phyloP scores from a whole-genome alignment of 108 stramenopile species.

The Nitzschia sp. region DNA sequence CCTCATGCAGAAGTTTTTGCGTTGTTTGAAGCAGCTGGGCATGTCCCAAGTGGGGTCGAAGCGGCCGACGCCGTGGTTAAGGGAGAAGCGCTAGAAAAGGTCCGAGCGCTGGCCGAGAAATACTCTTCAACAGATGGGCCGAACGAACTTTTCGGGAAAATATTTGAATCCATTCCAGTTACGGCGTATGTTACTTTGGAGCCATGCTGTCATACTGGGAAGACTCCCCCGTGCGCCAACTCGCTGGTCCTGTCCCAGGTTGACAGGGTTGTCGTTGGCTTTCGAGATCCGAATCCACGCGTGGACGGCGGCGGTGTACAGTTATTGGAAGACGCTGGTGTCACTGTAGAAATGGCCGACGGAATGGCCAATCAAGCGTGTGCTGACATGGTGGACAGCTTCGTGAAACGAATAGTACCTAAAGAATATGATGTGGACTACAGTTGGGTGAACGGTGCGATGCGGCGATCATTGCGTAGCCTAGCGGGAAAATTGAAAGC shows the following conservation, averaged over 20 bases:
- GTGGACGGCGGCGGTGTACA: conserved; percentile 83
- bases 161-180: conserved; percentile 37
- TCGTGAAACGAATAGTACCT: conserved; percentile 74
- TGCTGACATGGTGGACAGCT: conserved; percentile 53
- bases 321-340: conserved; percentile 66
- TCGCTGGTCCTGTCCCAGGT: conserved; percentile 66
- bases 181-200: conserved; percentile 93
- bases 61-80: conserved; percentile 58
- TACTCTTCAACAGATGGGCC: conserved; percentile 58
- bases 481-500: conserved; percentile 54
- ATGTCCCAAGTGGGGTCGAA: conserved; percentile 59
- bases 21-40: conserved; percentile 71
- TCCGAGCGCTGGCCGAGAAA: conserved; percentile 35
- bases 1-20: conserved; percentile 93
- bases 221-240: conserved; percentile 86
- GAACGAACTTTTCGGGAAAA: conserved; percentile 47
- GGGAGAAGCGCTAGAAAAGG: neutral
- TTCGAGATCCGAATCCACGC: conserved; percentile 82
- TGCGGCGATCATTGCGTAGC: conserved; percentile 50
- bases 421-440: conserved; percentile 34
- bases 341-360: conserved; percentile 56
- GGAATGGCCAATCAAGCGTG: conserved; percentile 35
- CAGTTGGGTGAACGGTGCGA: conserved; percentile 55
- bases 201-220: conserved; percentile 88
- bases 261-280: conserved; percentile 82